Conservation (phyloP, 2,329 filamentous ascomycete genomes). For the Scortechinia acanthostroma region DNA sequence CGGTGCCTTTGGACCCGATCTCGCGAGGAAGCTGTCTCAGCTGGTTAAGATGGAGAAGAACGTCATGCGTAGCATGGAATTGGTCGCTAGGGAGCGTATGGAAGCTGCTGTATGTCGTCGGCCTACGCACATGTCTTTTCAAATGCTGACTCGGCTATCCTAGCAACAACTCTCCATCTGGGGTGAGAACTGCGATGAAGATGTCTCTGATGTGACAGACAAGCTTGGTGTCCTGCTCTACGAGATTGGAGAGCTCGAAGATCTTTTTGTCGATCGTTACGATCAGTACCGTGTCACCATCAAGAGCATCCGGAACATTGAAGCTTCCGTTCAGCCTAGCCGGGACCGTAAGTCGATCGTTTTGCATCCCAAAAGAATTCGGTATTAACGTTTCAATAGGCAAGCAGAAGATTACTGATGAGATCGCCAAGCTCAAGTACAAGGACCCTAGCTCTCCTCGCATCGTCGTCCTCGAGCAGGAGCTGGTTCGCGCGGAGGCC, state of each 20-base stretch:
- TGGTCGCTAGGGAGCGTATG: conserved; percentile 92
- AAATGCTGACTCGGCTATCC: conserved; percentile 6
- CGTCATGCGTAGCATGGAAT: conserved; percentile 95
- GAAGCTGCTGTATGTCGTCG: conserved; percentile 77
- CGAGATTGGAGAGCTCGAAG: conserved; percentile 95
- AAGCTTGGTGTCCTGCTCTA: conserved; percentile 97
- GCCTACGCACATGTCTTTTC: background rate
- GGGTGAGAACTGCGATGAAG: conserved; percentile 92
- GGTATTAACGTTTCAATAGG: conserved; percentile 36
- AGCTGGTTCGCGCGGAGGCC: conserved; percentile 94
- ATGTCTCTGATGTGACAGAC: conserved; percentile 97
- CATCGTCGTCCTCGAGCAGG: conserved; percentile 95
- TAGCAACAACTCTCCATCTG: conserved; percentile 98
- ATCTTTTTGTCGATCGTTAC: conserved; percentile 97
- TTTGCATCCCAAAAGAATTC: conserved; percentile 1
- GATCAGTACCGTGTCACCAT: conserved; percentile 98
- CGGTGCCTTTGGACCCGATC: conserved; percentile 74
- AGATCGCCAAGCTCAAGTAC: conserved; percentile 98
- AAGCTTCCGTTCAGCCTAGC: conserved; percentile 95
- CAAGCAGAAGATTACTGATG: conserved; percentile 98
- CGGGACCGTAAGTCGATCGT: conserved; percentile 70
- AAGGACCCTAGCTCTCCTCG: conserved; percentile 97
- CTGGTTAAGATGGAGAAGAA: conserved; percentile 99
- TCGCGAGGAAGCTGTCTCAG: conserved; percentile 94
- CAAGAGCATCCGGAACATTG: conserved; percentile 98